Percentiles rank a stretch among this genome's conserved stretches.
phyloP scores from a whole-genome alignment of 306 rosid species.

The Acacia melanoxylon region DNA sequence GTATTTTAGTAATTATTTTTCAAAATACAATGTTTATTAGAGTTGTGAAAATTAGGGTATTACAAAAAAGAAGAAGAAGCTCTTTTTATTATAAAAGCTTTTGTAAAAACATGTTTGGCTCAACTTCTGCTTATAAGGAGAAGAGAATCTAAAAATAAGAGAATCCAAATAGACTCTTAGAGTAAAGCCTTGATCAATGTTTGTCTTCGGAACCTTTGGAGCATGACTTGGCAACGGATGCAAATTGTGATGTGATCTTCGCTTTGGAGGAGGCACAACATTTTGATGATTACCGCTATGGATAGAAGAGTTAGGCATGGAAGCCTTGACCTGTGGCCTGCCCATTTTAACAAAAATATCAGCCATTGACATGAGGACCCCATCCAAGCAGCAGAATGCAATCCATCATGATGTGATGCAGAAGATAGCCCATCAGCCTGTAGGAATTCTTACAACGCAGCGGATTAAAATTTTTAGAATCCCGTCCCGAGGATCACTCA shows the following conservation, averaged over 20 bases:
- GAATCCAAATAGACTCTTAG: no score
- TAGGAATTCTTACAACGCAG: no score
- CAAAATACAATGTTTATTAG: no score
- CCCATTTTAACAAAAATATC: slow-evolving; percentile 58
- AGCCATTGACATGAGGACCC: slow-evolving; percentile 87
- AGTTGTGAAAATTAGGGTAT: no score
- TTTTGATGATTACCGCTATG: slow-evolving; percentile 49
- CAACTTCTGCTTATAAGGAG: no score
- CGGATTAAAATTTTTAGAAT: no score
- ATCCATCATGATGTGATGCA: slow-evolving; percentile 59
- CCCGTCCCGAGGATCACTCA: no score
- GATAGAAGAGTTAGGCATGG: slow-evolving; percentile 49
- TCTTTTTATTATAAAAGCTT: no score
- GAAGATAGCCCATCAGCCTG: slow-evolving; percentile 57
- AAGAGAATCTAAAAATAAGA: no score
- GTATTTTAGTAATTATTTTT: no score
- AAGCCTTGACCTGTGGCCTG: slow-evolving; percentile 64
- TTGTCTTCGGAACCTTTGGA: slow-evolving; percentile 48
- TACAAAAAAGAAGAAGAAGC: no score
- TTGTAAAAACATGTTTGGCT: no score
- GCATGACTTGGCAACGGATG: slow-evolving; percentile 54
- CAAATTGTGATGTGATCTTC: slow-evolving; percentile 40
- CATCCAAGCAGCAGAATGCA: slow-evolving; percentile 73
- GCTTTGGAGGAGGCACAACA: slow-evolving; percentile 43
- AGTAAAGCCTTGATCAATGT: slow-evolving; percentile 43